phyloP scores from a whole-genome alignment of 2,329 filamentous ascomycete genomes.

The Graphium sp. region DNA sequence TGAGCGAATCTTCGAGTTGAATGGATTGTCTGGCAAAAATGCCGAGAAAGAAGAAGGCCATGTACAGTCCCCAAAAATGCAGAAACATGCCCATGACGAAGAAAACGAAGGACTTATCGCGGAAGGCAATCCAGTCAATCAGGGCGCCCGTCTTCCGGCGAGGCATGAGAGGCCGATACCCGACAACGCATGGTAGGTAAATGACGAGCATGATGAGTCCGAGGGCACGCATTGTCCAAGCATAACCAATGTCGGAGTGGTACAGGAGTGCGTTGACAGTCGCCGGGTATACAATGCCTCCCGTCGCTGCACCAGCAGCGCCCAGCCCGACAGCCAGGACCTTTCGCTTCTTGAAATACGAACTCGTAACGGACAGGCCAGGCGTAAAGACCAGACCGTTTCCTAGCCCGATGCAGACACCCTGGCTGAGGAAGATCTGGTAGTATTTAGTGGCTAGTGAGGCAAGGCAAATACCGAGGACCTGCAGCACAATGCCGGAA shows the following conservation, averaged over 20 bases:
- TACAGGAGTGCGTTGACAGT: conserved; percentile 25
- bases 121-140: conserved; percentile 25
- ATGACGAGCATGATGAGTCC: conserved; percentile 26
- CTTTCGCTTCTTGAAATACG: conserved; percentile 40
- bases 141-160: conserved; percentile 19
- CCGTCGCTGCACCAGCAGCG: conserved; percentile 37
- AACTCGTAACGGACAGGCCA: conserved; percentile 39
- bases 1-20: conserved; percentile 8
- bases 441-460: conserved; percentile 26
- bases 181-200: conserved; percentile 16
- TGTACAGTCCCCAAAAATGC: conserved; percentile 18
- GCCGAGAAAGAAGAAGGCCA: conserved; percentile 30
- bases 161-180: conserved; percentile 21
- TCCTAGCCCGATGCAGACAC: conserved; percentile 29
- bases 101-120: conserved; percentile 17
- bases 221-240: conserved; percentile 33
- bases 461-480: conserved; percentile 29
- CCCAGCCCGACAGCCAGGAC: conserved; percentile 41
- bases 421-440: conserved; percentile 31
- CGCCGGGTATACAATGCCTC: conserved; percentile 34
- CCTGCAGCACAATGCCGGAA: conserved; percentile 21
- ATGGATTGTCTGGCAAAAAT: conserved; percentile 23
- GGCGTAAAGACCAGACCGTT: conserved; percentile 40
- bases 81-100: conserved; percentile 16
- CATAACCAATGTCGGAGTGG: conserved; percentile 28